Evolutionary conservation across 352 stramenopile genomes (phyloP), one percentile per base, ranked within the genome.

Genomic region (Phytophthora podocarpi): DNA sequence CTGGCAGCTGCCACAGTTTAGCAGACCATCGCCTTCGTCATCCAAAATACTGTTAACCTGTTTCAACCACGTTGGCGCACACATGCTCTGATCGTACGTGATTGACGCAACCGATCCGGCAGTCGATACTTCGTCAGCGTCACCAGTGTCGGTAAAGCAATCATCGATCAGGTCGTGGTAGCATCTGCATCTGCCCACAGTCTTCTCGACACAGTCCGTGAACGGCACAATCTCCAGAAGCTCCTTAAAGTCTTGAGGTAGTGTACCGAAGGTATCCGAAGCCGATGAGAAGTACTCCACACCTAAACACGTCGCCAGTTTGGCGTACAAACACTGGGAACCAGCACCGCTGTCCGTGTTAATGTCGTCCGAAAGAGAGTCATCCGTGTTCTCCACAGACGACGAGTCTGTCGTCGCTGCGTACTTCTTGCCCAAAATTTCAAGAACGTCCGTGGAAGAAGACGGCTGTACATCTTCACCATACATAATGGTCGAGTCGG

Each of bases 401-500:
- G 56, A 64, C 10, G 45, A 54, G 9, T 70, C 68, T 5, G 65
- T 72, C 5, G 73, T 51, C 4, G 67, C 62, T 2, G 78, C 60
- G 41, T 76, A 85, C 23, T 84, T 82, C 42, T 91, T 91, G 21
- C 74, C 76, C 7, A 93, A 72, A 21, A 91, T 77, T 8, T 67
- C 65, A 9, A 91, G 62, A 23, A 42, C 46, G 10, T 15, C 18
- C 31, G 34, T 67, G 27, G 39, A 26, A 20, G 35, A 48, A 1
- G 72, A 10, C 1, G 70, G 70, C 36, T 81, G 64, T 5, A 91
- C 71, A 47, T 93, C 83, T 20, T 62, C 34, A 7, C 80, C 81
- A 52, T 95, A 93, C 72, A 95, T 82, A 50, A 93, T 89, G 8
- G 82, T 59, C 11, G 84, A 82, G 42, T 92, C 79, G 5, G 86